Conservation (phyloP, 768 basidiomycete genomes). For the Asterophora lycoperdoides region DNA sequence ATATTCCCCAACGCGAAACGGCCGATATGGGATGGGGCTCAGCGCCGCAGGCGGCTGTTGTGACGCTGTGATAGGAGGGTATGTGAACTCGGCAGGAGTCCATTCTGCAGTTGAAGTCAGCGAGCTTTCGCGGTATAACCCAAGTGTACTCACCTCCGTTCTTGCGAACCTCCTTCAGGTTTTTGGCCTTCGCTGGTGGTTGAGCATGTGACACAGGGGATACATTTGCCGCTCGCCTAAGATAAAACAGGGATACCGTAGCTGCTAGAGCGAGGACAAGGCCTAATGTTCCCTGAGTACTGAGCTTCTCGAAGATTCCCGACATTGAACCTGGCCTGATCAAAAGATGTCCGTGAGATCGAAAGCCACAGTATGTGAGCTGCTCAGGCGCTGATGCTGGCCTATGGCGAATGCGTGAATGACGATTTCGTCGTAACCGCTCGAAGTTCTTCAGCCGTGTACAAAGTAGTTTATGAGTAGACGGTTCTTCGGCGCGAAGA, state of each 20-base stretch:
- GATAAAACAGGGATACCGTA: neutral
- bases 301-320: neutral
- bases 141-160: constrained; percentile 9
- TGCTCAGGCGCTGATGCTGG: no score
- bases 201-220: neutral
- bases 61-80: constrained; percentile 45
- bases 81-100: constrained; percentile 46
- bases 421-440: no score
- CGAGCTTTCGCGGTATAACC: neutral
- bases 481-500: no score
- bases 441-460: no score
- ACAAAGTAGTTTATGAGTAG: no score
- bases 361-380: neutral
- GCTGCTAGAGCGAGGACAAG: neutral
- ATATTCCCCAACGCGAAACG: constrained; percentile 60
- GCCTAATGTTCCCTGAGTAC: neutral
- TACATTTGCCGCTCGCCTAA: neutral
- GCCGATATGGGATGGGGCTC: constrained; percentile 59
- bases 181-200: neutral
- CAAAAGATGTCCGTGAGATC: neutral
- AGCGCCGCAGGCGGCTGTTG: constrained; percentile 36
- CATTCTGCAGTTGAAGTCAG: constrained; percentile 37
- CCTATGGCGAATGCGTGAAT: no score
- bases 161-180: constrained; percentile 5
- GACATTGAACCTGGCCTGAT: neutral